These are phyloP conservation scores for Infundibulicybe gibba DNA, from an alignment of 768 basidiomycete genomes.

Conservation along the genomic window DNA sequence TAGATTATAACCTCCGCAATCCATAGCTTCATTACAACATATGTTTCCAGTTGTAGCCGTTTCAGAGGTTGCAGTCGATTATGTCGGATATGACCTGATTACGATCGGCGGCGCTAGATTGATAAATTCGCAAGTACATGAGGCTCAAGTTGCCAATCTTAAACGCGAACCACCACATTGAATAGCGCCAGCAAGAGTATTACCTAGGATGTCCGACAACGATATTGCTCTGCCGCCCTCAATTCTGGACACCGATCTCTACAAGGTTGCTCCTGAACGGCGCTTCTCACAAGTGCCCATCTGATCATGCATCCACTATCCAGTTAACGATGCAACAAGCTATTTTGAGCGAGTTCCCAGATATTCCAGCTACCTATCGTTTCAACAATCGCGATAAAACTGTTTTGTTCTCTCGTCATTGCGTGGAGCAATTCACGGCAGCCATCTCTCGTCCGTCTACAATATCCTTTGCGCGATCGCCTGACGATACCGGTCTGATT, in stretches of 20 bases:
- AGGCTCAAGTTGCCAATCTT: too few relatives aligned
- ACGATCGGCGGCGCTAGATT: too few relatives aligned
- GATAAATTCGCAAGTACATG: too few relatives aligned
- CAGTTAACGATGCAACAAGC: conserved; percentile 97
- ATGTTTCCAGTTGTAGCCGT: too few relatives aligned
- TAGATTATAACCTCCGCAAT: too few relatives aligned
- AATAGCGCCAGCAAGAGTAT: conserved; percentile 1
- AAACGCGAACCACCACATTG: not conserved
- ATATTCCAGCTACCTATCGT: conserved; percentile 63
- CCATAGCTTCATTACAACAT: too few relatives aligned
- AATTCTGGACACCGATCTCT: conserved; percentile 89
- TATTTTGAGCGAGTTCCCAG: conserved; percentile 73
- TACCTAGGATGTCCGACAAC: conserved; percentile 31
- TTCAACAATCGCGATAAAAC: conserved; percentile 77
- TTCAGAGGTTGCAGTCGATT: too few relatives aligned
- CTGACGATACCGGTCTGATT: conserved; percentile 2
- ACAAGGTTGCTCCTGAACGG: conserved; percentile 60
- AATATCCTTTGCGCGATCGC: not conserved
- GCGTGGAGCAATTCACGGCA: conserved; percentile 55
- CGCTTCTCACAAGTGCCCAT: not conserved
- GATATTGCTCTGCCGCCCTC: conserved; percentile 39
- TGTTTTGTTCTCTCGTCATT: conserved; percentile 62
- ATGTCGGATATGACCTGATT: too few relatives aligned
- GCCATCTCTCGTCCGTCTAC: conserved; percentile 49
- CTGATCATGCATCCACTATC: not conserved